These are phyloP conservation scores for Colletotrichum eremochloae DNA, from an alignment of 2,329 filamentous ascomycete genomes.

Conservation along the genomic window DNA sequence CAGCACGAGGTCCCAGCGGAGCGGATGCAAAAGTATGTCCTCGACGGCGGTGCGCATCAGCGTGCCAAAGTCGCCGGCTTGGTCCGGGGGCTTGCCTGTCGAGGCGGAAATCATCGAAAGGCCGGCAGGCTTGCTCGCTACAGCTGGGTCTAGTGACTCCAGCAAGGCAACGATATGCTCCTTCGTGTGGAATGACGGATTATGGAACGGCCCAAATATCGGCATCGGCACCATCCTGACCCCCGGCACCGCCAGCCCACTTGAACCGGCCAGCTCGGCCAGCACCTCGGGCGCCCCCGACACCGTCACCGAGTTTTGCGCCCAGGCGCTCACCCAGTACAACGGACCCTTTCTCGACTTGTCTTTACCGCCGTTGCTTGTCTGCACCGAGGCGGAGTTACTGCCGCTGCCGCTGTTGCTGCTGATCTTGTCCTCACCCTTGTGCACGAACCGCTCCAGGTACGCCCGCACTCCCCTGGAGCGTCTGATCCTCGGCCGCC, in stretches of 20 bases:
- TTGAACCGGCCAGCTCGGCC: conserved; percentile 11
- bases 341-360: neutral
- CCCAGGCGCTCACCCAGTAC: conserved; percentile 23
- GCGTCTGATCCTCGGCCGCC: neutral
- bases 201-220: conserved; percentile 27
- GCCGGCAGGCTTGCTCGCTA: neutral
- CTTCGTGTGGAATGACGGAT: conserved; percentile 8
- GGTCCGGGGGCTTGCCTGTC: neutral
- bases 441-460: neutral
- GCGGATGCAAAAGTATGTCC: conserved; percentile 18
- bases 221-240: conserved; percentile 13
- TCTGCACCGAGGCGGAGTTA: neutral
- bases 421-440: neutral
- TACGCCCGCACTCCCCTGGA: neutral
- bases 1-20: conserved; percentile 20
- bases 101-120: neutral
- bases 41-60: conserved; percentile 18
- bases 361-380: neutral
- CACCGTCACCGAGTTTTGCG: conserved; percentile 19
- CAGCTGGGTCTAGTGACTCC: neutral
- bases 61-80: conserved; percentile 7
- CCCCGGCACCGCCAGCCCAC: conserved; percentile 13
- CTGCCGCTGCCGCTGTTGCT: neutral
- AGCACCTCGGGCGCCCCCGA: conserved; percentile 17
- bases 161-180: neutral